Conservation (phyloP, 805 yeast genomes). For the Kregervanrija delftensis region DNA sequence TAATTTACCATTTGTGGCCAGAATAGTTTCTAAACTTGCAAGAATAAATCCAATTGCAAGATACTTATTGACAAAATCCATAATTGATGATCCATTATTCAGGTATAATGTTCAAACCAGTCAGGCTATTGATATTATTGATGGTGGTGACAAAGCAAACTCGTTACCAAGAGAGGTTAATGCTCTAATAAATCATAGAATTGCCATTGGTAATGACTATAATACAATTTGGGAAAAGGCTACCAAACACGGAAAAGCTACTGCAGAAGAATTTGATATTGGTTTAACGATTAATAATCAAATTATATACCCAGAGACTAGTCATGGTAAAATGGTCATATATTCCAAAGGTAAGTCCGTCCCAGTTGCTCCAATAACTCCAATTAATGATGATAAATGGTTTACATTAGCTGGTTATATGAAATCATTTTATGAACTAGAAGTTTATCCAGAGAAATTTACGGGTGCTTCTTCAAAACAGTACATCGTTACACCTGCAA, state of each 20-base stretch:
- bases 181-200: slow-evolving; percentile 54
- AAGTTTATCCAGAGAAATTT: slow-evolving; percentile 26
- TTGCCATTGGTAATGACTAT: slow-evolving; percentile 27
- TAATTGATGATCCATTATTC: slow-evolving; percentile 12
- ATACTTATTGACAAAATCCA: slow-evolving; percentile 26
- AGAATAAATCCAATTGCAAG: slow-evolving; percentile 28
- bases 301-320: slow-evolving; percentile 15
- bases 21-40: slow-evolving; percentile 32
- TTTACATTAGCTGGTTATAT: slow-evolving; percentile 51
- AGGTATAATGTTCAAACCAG: slow-evolving; percentile 50
- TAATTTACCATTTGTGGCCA: slow-evolving; percentile 10
- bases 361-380: slow-evolving; percentile 40
- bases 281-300: slow-evolving; percentile 33
- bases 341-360: slow-evolving; percentile 13
- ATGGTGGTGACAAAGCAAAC: slow-evolving; percentile 69
- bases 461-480: slow-evolving; percentile 3
- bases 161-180: slow-evolving; percentile 63
- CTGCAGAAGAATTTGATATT: slow-evolving; percentile 31
- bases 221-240: slow-evolving; percentile 41
- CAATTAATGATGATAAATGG: slow-evolving; percentile 43
- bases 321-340: slow-evolving; percentile 20
- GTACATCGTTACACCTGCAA: slow-evolving; percentile 45
- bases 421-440: slow-evolving; percentile 53
- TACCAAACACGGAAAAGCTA: slow-evolving; percentile 20
- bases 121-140: slow-evolving; percentile 58